Conservation (phyloP, 2,329 filamentous ascomycete species). For the Calonectria pseudoreteaudii region DNA sequence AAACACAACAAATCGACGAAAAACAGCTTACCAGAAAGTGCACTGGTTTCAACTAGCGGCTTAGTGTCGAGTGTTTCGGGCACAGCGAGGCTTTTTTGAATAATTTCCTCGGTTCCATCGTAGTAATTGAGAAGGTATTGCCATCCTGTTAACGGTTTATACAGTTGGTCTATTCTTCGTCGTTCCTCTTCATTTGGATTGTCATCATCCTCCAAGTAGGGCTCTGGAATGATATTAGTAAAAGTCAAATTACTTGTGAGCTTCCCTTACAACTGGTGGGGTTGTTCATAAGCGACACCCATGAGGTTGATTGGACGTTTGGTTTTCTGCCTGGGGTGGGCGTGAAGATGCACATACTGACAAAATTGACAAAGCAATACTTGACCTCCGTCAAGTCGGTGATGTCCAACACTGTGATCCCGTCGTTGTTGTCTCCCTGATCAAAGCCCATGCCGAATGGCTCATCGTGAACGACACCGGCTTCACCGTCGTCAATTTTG, state of each 20-base stretch:
- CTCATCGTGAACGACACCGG: not conserved
- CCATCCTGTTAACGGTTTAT: conserved; percentile 2
- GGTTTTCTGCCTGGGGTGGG: not conserved
- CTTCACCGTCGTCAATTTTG: not conserved
- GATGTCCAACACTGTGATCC: conserved; percentile 18
- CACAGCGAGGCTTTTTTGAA: not conserved
- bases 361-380: conserved; percentile 20
- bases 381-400: conserved; percentile 1
- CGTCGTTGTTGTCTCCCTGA: conserved; percentile 12
- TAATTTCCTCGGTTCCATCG: not conserved
- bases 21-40: conserved; percentile 10
- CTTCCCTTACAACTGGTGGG: not conserved
- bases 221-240: not conserved
- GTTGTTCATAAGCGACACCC: not conserved
- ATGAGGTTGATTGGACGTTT: not conserved
- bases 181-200: not conserved
- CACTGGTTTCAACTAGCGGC: not conserved
- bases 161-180: not conserved
- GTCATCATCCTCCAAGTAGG: not conserved
- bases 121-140: conserved; percentile 1
- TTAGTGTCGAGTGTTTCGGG: conserved; percentile 10
- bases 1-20: not conserved
- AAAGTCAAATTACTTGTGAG: not conserved
- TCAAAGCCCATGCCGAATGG: conserved; percentile 3
- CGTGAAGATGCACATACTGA: not conserved